Percentiles rank a stretch among this genome's conserved stretches.
These are phyloP conservation scores for Echium plantagineum DNA, from an alignment of 257 asterid species.

Conservation along the genomic window DNA sequence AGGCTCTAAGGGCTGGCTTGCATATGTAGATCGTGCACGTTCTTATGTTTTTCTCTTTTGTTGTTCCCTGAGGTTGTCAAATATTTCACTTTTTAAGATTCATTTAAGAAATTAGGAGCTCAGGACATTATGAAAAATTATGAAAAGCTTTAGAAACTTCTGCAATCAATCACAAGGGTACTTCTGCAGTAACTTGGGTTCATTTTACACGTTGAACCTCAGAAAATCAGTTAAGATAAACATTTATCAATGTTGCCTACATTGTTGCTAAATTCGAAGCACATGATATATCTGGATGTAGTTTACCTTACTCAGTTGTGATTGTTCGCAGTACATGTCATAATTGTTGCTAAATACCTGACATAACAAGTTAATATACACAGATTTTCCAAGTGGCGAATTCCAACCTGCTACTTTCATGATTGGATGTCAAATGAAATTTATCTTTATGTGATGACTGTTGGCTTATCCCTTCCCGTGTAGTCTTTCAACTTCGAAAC, in stretches of 20 bases:
- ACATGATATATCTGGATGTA: not conserved
- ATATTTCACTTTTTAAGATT: too few relatives aligned
- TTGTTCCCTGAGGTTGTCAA: too few relatives aligned
- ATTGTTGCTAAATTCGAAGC: not conserved
- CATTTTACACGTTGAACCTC: not conserved
- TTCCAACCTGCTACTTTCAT: not conserved
- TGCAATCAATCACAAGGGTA: not conserved
- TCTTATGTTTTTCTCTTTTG: not conserved
- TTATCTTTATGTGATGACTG: slow-evolving; percentile 68
- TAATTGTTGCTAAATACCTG: not conserved
- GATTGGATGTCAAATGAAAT: slow-evolving; percentile 1
- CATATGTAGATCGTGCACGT: slow-evolving; percentile 13
- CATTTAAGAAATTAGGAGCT: too few relatives aligned
- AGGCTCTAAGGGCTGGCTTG: slow-evolving; percentile 43
- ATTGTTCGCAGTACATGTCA: not conserved
- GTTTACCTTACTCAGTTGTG: not conserved
- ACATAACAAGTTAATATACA: not conserved
- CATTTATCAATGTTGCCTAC: not conserved
- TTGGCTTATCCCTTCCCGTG: slow-evolving; percentile 92
- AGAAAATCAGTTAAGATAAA: not conserved
- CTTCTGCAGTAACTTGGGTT: not conserved
- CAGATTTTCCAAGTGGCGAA: not conserved
- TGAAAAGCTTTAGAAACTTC: too few relatives aligned
- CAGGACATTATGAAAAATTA: too few relatives aligned
- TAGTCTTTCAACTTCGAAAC: slow-evolving; percentile 73